Conservation (phyloP, 108 stramenopile genomes). For the Aurantiochytrium sp. region DNA sequence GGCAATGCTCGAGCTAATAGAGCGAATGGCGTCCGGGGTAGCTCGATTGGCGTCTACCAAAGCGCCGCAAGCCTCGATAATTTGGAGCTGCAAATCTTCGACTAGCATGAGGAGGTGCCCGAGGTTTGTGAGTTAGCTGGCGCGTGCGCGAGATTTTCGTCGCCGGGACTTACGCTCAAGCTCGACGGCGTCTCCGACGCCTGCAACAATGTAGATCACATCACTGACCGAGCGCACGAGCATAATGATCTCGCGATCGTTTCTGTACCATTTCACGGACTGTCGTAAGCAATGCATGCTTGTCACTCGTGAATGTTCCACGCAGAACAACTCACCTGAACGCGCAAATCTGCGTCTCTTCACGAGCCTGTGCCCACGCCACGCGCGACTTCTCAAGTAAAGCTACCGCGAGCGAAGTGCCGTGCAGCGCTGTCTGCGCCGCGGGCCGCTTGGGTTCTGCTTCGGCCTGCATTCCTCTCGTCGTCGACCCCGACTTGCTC, state of each 20-base stretch:
- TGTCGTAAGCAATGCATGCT: not conserved
- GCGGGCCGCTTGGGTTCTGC: not conserved
- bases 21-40: not conserved
- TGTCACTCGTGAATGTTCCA: not conserved
- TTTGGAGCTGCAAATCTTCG: not conserved
- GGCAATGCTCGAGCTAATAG: not conserved
- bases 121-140: not conserved
- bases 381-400: not conserved
- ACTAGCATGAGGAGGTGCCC: not conserved
- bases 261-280: too few relatives aligned
- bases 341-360: not conserved
- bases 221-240: not conserved
- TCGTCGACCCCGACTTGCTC: not conserved
- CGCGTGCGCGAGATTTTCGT: not conserved
- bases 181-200: not conserved
- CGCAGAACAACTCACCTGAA: not conserved
- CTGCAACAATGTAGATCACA: not conserved
- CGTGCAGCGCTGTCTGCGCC: not conserved
- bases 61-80: not conserved
- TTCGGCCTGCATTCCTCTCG: not conserved
- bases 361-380: not conserved
- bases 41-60: not conserved
- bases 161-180: not conserved
- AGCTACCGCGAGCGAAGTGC: not conserved
- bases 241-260: not conserved